phyloP scores from a whole-genome alignment of 2,329 filamentous ascomycete species.

The Rasamsonia emersonii region DNA sequence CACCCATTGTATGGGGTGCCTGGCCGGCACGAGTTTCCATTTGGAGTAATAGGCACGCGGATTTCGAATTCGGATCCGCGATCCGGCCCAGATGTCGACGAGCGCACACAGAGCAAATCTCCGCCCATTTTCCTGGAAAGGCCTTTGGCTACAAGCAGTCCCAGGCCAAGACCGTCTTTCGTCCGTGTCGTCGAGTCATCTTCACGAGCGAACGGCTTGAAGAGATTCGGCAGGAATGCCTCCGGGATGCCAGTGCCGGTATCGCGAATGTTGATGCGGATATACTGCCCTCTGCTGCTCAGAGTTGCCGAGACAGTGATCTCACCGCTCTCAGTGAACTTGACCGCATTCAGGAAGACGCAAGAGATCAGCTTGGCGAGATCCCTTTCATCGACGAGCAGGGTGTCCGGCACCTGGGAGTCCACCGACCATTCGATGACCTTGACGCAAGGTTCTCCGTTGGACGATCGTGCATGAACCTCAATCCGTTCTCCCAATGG shows the following conservation, averaged over 20 bases:
- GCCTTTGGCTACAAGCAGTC: slow-evolving; percentile 64
- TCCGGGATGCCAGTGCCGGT: slow-evolving; percentile 61
- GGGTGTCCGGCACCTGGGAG: slow-evolving; percentile 35
- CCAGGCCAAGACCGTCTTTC: slow-evolving; percentile 60
- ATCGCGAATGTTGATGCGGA: slow-evolving; percentile 56
- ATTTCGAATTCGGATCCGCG: slow-evolving; percentile 63
- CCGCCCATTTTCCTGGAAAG: slow-evolving; percentile 60
- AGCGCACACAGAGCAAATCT: slow-evolving; percentile 56
- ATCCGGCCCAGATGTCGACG: slow-evolving; percentile 51
- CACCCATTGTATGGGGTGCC: slow-evolving; percentile 40
- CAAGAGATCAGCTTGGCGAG: slow-evolving; percentile 56
- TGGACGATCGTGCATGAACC: slow-evolving; percentile 35
- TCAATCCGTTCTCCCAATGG: slow-evolving; percentile 38
- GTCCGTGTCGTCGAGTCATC: slow-evolving; percentile 59
- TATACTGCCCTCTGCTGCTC: slow-evolving; percentile 43
- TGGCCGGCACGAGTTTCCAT: slow-evolving; percentile 37
- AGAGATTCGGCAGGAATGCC: slow-evolving; percentile 57
- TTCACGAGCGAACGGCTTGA: slow-evolving; percentile 61
- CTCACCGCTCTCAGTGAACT: slow-evolving; percentile 58
- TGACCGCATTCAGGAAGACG: slow-evolving; percentile 58
- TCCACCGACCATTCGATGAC: slow-evolving; percentile 42
- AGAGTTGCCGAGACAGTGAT: slow-evolving; percentile 50
- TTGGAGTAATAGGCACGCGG: slow-evolving; percentile 50
- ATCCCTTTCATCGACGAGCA: slow-evolving; percentile 53
- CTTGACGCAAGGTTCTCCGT: slow-evolving; percentile 36